Evolutionary conservation across 345 rosid genomes (phyloP).

Genomic region (Arabidopsis arenosa): DNA sequence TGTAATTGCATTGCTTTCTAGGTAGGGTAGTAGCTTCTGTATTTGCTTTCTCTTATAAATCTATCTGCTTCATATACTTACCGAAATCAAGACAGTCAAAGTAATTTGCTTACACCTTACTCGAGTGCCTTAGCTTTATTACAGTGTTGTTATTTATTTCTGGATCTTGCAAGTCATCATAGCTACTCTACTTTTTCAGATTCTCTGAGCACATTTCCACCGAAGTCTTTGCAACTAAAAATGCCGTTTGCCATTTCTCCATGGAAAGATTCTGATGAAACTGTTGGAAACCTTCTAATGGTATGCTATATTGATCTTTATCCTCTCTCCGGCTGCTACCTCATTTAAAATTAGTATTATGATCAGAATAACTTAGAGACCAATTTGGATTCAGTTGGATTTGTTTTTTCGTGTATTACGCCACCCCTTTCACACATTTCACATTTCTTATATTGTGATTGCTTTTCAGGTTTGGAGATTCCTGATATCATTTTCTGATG

Average conservation of each 20-base stretch:
- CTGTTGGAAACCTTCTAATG: conserved; percentile 94
- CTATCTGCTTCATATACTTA: neutral
- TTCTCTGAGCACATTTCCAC: conserved; percentile 76
- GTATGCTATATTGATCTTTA: conserved; percentile 53
- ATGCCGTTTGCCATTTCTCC: conserved; percentile 83
- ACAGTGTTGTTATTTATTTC: conserved; percentile 13
- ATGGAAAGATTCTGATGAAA: conserved; percentile 83
- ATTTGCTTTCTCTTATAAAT: conserved; percentile 7
- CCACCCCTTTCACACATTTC: conserved; percentile 6
- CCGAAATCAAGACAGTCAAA: conserved; percentile 16
- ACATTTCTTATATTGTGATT: conserved; percentile 29
- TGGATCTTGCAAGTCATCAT: conserved; percentile 17
- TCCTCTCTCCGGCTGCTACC: conserved; percentile 4
- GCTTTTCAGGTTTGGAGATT: conserved; percentile 94
- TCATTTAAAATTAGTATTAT: conserved; percentile 8
- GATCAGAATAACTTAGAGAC: conserved; percentile 26
- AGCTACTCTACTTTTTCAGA: conserved; percentile 52
- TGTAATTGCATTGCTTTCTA: conserved; percentile 1
- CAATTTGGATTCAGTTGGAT: conserved; percentile 8
- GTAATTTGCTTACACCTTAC: conserved; percentile 20
- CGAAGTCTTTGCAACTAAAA: conserved; percentile 67
- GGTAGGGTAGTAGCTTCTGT: conserved; percentile 5
- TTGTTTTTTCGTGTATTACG: conserved; percentile 5
- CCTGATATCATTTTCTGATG: conserved; percentile 84
- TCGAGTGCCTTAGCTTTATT: conserved; percentile 9